These are phyloP conservation scores for Ceratocystis smalleyi DNA, from an alignment of 2,329 filamentous ascomycete species.

Conservation along the genomic window DNA sequence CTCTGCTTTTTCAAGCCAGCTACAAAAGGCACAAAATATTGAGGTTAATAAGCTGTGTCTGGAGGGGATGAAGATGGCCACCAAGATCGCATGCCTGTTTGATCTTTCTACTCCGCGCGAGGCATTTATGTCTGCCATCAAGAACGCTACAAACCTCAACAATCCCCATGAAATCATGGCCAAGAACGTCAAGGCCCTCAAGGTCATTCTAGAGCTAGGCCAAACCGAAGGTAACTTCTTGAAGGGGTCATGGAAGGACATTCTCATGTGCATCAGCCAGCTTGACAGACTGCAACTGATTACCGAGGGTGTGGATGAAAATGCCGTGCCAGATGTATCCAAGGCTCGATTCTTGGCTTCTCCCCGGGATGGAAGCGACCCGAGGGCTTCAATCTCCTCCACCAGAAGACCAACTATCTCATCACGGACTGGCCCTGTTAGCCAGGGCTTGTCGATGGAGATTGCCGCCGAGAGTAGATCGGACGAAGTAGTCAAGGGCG, in stretches of 20 bases:
- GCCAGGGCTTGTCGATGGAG: slow-evolving; percentile 53
- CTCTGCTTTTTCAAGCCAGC: slow-evolving; percentile 80
- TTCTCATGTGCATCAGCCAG: slow-evolving; percentile 88
- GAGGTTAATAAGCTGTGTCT: slow-evolving; percentile 86
- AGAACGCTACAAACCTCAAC: slow-evolving; percentile 88
- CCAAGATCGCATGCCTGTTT: slow-evolving; percentile 84
- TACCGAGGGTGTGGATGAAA: slow-evolving; percentile 86
- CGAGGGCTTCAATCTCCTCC: slow-evolving; percentile 50
- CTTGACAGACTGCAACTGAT: slow-evolving; percentile 90
- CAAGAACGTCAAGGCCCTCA: slow-evolving; percentile 91
- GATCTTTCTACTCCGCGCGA: slow-evolving; percentile 84
- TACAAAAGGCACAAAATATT: slow-evolving; percentile 83
- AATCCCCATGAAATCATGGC: slow-evolving; percentile 89
- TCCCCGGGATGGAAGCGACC: slow-evolving; percentile 38
- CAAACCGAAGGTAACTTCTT: slow-evolving; percentile 84
- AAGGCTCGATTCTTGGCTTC: slow-evolving; percentile 57
- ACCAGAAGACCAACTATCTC: slow-evolving; percentile 23
- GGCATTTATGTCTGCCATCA: slow-evolving; percentile 83
- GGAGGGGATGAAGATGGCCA: slow-evolving; percentile 87
- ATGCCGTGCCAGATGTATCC: slow-evolving; percentile 78
- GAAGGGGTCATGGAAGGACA: slow-evolving; percentile 84
- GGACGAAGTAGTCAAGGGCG: slow-evolving; percentile 78
- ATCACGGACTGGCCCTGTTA: slow-evolving; percentile 22
- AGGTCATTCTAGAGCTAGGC: slow-evolving; percentile 79
- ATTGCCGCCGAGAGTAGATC: slow-evolving; percentile 86